A percentile compares a stretch with the other conserved stretches of the same genome.
These are phyloP conservation scores for Trichoderma gracile DNA, from an alignment of 2,329 filamentous ascomycete species.

Conservation along the genomic window DNA sequence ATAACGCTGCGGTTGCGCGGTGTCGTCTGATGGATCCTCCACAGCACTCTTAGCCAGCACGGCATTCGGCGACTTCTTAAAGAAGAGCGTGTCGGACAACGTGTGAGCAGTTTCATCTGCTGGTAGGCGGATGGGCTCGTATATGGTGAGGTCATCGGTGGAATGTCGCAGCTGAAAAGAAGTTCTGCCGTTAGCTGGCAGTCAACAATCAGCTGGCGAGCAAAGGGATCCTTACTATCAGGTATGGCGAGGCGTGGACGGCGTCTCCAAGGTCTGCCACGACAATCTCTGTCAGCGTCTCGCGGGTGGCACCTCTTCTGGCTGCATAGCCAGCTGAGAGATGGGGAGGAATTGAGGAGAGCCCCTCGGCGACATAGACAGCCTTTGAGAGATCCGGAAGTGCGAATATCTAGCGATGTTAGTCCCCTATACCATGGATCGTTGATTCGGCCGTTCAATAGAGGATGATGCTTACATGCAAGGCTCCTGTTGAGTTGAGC, in stretches of 20 bases:
- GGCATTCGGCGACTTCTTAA: slow-evolving; percentile 73
- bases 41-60: slow-evolving; percentile 61
- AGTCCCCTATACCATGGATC: neutral
- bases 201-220: neutral
- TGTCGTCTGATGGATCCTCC: slow-evolving; percentile 52
- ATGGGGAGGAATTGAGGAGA: slow-evolving; percentile 75
- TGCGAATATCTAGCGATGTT: slow-evolving; percentile 63
- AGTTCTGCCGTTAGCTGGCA: neutral
- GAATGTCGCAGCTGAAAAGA: slow-evolving; percentile 67
- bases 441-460: neutral
- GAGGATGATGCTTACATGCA: slow-evolving; percentile 60
- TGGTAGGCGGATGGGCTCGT: slow-evolving; percentile 70
- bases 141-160: slow-evolving; percentile 81
- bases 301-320: slow-evolving; percentile 70
- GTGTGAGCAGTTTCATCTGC: slow-evolving; percentile 39
- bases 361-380: slow-evolving; percentile 72
- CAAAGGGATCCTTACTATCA: slow-evolving; percentile 63
- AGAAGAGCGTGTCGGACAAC: slow-evolving; percentile 64
- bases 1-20: slow-evolving; percentile 48
- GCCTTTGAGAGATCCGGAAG: slow-evolving; percentile 71
- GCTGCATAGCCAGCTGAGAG: slow-evolving; percentile 70
- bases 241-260: slow-evolving; percentile 68
- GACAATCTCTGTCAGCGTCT: slow-evolving; percentile 74
- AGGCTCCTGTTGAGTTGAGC: slow-evolving; percentile 70
- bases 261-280: slow-evolving; percentile 82